These are phyloP conservation scores for Pugionium cornutum DNA, from an alignment of 345 rosid species.

Conservation along the genomic window DNA sequence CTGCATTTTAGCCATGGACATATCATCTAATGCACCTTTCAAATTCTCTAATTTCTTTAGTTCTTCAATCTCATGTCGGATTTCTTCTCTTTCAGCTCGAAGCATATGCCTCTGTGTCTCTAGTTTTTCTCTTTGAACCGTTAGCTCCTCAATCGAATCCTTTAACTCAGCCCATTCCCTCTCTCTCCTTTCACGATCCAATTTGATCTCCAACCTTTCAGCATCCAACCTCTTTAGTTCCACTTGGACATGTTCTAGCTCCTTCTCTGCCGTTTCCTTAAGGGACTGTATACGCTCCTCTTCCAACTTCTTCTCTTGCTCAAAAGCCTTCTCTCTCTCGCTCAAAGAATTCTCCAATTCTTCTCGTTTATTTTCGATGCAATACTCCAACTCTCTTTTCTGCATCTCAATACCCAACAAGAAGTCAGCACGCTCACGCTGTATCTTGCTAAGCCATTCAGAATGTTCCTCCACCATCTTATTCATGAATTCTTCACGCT, in stretches of 20 bases:
- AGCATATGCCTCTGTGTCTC: conserved; percentile 78
- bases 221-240: conserved; percentile 80
- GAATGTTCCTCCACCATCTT: conserved; percentile 76
- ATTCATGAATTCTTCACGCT: conserved; percentile 81
- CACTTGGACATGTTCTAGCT: conserved; percentile 63
- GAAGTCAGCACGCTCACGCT: conserved; percentile 79
- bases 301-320: conserved; percentile 72
- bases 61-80: conserved; percentile 63
- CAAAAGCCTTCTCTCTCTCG: conserved; percentile 80
- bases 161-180: conserved; percentile 78
- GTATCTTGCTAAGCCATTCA: conserved; percentile 83
- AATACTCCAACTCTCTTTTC: conserved; percentile 75
- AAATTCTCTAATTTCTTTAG: conserved; percentile 74
- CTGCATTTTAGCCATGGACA: conserved; percentile 72
- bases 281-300: conserved; percentile 60
- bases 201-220: conserved; percentile 71
- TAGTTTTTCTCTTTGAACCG: conserved; percentile 69
- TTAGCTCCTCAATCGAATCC: conserved; percentile 75
- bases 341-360: conserved; percentile 69
- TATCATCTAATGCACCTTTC: conserved; percentile 66
- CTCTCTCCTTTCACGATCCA: conserved; percentile 83
- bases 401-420: conserved; percentile 80
- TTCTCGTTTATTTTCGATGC: conserved; percentile 72
- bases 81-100: conserved; percentile 71
- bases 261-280: conserved; percentile 65